Conservation (phyloP, 2,329 filamentous ascomycete genomes). For the Sporothrix luriei region DNA sequence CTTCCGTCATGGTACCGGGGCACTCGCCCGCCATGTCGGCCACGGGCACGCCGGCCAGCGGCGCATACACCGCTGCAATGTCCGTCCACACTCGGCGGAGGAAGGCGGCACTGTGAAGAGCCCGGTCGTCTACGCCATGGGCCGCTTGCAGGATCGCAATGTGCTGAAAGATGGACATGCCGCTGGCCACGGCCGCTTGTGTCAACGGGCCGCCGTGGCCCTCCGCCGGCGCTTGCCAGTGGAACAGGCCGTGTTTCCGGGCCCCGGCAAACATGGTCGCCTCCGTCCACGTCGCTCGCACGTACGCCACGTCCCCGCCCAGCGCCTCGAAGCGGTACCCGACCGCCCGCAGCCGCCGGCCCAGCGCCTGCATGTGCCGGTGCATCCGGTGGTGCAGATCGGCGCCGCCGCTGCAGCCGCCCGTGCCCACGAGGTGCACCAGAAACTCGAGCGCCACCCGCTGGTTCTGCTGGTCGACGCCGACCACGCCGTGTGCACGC, state of each 20-base stretch:
- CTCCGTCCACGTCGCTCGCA: not conserved
- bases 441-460: constrained; percentile 17
- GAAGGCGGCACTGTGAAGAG: not conserved
- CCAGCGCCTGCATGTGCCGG: not conserved
- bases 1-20: not conserved
- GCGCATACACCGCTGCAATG: not conserved
- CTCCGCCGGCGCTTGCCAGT: not conserved
- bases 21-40: not conserved
- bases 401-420: not conserved
- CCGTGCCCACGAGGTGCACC: not conserved
- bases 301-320: not conserved
- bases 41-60: not conserved
- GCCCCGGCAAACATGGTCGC: not conserved
- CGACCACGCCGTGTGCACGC: not conserved
- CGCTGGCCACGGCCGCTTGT: not conserved
- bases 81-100: not conserved
- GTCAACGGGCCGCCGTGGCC: not conserved
- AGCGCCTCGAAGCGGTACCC: not conserved
- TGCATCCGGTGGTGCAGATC: not conserved
- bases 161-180: constrained; percentile 23
- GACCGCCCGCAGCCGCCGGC: not conserved
- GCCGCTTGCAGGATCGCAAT: not conserved
- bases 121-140: not conserved
- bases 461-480: not conserved
- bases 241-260: not conserved